phyloP scores from a whole-genome alignment of 1,284 basidiomycete species.

The Puccinia horiana region DNA sequence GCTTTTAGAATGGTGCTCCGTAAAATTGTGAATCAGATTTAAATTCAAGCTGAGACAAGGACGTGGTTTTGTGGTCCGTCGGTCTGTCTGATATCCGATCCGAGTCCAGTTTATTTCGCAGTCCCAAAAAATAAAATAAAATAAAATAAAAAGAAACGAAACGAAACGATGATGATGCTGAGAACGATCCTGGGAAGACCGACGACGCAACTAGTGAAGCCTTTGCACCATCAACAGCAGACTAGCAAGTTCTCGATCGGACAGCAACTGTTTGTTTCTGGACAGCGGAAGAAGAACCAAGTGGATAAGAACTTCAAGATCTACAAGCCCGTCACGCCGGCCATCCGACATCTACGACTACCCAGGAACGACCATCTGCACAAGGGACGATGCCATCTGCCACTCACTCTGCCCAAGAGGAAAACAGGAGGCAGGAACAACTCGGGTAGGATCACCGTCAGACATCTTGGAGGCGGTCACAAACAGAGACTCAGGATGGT shows the following conservation, averaged over 20 bases:
- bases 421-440: constrained; percentile 83
- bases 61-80: not conserved
- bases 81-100: not conserved
- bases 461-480: constrained; percentile 88
- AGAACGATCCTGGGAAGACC: not conserved
- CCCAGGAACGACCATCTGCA: constrained; percentile 80
- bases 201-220: not conserved
- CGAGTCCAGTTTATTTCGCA: not conserved
- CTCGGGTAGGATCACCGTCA: constrained; percentile 79
- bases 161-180: not conserved
- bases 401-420: constrained; percentile 78
- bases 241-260: not conserved
- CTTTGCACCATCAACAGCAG: not conserved
- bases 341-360: constrained; percentile 78
- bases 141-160: not conserved
- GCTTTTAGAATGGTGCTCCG: too few relatives aligned
- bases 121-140: not conserved
- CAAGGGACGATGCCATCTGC: constrained; percentile 77
- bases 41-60: too few relatives aligned
- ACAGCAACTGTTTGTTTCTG: constrained; percentile 5
- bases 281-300: constrained; percentile 37
- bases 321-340: constrained; percentile 53
- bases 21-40: too few relatives aligned
- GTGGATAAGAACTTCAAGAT: constrained; percentile 46
- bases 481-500: constrained; percentile 79